A percentile compares a stretch with the other conserved stretches of the same genome.
Conservation (phyloP, 1,284 basidiomycete species). For the Thelephora terrestris region DNA sequence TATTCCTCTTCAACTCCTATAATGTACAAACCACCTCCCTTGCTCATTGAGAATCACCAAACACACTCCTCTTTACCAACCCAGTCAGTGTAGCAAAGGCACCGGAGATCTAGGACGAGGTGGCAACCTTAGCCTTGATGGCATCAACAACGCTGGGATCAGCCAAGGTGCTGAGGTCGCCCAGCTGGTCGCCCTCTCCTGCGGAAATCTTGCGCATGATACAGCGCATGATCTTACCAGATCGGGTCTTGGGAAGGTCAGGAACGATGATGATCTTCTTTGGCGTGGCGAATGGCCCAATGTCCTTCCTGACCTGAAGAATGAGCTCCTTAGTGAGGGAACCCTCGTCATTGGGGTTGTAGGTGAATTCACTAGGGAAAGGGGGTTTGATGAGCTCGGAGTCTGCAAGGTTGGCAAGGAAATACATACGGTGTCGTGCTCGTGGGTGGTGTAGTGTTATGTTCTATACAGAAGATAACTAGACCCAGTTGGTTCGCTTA, state of each 20-base stretch:
- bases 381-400: background rate
- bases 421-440: too few relatives aligned
- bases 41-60: background rate
- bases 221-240: constrained; percentile 96
- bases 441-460: too few relatives aligned
- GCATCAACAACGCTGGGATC: constrained; percentile 77
- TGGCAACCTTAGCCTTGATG: constrained; percentile 69
- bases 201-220: constrained; percentile 94
- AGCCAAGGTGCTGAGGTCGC: constrained; percentile 85
- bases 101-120: background rate
- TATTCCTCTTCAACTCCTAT: background rate
- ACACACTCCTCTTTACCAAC: background rate
- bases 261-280: constrained; percentile 83
- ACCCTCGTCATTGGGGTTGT: constrained; percentile 58
- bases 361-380: constrained; percentile 64
- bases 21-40: background rate
- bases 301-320: constrained; percentile 92
- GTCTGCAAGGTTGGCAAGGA: background rate
- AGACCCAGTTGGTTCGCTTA: too few relatives aligned
- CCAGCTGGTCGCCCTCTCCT: constrained; percentile 88
- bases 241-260: constrained; percentile 93
- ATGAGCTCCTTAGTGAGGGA: constrained; percentile 81
- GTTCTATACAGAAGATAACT: too few relatives aligned
- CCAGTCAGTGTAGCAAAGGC: background rate
- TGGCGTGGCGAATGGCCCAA: constrained; percentile 92